A percentile compares a stretch with the other conserved stretches of the same genome.
Evolutionary conservation across 2,329 filamentous ascomycete species (phyloP).

Genomic region (Metarhizium anisopliae): DNA sequence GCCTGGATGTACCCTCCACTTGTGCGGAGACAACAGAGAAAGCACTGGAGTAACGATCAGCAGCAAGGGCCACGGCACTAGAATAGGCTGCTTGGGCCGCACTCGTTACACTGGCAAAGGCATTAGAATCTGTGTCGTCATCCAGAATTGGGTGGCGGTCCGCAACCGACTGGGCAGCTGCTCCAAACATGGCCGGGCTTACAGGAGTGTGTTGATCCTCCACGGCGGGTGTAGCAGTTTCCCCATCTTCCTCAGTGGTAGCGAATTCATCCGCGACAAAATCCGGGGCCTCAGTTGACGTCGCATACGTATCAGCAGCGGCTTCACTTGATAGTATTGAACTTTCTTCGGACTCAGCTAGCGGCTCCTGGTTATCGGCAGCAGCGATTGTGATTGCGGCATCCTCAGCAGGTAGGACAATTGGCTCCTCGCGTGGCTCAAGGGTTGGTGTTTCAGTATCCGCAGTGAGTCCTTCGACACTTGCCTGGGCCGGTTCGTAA

Average conservation of each 20-base stretch:
- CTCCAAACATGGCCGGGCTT: conserved; percentile 37
- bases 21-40: conserved; percentile 58
- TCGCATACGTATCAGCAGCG: neutral
- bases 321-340: neutral
- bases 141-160: conserved; percentile 40
- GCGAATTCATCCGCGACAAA: neutral
- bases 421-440: neutral
- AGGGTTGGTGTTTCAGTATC: neutral
- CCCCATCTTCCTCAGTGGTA: conserved; percentile 1
- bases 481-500: neutral
- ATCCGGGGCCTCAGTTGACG: neutral
- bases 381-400: neutral
- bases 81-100: conserved; percentile 52
- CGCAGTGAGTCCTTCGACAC: conserved; percentile 3
- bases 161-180: conserved; percentile 40
- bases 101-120: conserved; percentile 27
- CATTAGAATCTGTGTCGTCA: conserved; percentile 27
- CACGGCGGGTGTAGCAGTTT: conserved; percentile 9
- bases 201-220: conserved; percentile 15
- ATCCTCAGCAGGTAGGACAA: neutral
- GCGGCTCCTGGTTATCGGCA: neutral
- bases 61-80: conserved; percentile 55
- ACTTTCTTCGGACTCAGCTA: neutral
- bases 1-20: conserved; percentile 59
- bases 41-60: conserved; percentile 59